Evolutionary conservation across 345 rosid species (phyloP), one percentile per base, ranked within the genome.

Genomic region (Eucalyptus albens): DNA sequence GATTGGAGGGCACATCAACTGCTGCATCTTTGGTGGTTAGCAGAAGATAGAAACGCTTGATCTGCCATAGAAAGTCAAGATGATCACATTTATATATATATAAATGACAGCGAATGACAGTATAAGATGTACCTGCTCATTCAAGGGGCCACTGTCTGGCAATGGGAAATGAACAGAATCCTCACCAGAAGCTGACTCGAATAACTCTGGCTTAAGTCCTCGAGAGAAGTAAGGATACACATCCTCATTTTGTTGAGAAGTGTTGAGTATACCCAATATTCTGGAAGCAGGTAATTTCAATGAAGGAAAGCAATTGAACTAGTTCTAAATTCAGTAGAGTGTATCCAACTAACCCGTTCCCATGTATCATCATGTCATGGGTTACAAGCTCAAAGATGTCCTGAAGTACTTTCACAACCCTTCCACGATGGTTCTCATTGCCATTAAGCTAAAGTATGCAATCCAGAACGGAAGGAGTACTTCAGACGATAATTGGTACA

Each of bases 341-440:
- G 44, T 31, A 31, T 86, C 40, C 62, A 89, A 65, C 95, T 88
- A 85, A 97, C 99, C 99, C 93, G 90, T 93, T 93, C 91, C 95
- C 93, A 90, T 94, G 91, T 89, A 88, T 92, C 99, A 97, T 97
- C 93, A 97, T 94, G 90, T 97, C 99, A 88, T 92, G 93, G 87
- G 98, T 95, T 86, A 97, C 95, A 33, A 97, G 92, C 92, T 97
- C 99, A 94, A 97, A 97, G 87, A 97, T 95, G 92, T 97, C 99
- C 86, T 97, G 99, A 88, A 97, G 98, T 93, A 94, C 94, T 91
- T 93, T 95, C 89, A 96, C 97, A 89, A 97, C 96, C 88, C 95
- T 93, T 86, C 86, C 89, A 86, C 88, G 93, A 59, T 94, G 94
- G 81, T 91, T 89, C 92, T 93, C 93, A 87, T 93, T 92, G 92